Evolutionary conservation across 2,329 filamentous ascomycete species (phyloP).

Genomic region (Cladophialophora exuberans): DNA sequence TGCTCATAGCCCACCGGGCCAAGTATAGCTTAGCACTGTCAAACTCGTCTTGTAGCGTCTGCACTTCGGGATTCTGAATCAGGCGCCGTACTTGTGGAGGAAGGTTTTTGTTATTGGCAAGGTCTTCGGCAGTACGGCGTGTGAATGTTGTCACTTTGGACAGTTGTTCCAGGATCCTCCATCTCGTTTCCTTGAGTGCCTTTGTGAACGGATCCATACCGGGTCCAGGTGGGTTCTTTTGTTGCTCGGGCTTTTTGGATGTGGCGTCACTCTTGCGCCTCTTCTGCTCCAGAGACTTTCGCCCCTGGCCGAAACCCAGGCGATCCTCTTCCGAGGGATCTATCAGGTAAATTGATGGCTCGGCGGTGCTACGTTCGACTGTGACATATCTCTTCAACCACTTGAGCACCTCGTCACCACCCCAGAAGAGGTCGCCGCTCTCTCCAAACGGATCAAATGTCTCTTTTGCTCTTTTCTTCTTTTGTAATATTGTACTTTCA

Average conservation of each 20-base stretch:
- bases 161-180: slow-evolving; percentile 95
- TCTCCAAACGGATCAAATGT: slow-evolving; percentile 90
- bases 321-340: slow-evolving; percentile 86
- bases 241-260: slow-evolving; percentile 43
- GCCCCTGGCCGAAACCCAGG: slow-evolving; percentile 68
- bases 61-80: slow-evolving; percentile 89
- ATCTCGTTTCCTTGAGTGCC: slow-evolving; percentile 89
- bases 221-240: slow-evolving; percentile 38
- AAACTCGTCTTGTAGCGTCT: slow-evolving; percentile 94
- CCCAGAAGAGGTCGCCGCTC: slow-evolving; percentile 90
- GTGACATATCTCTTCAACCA: slow-evolving; percentile 86
- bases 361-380: slow-evolving; percentile 81
- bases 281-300: slow-evolving; percentile 54
- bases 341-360: slow-evolving; percentile 88
- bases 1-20: slow-evolving; percentile 97
- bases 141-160: slow-evolving; percentile 98
- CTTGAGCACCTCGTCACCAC: slow-evolving; percentile 88
- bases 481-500: slow-evolving; percentile 90
- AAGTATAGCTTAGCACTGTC: slow-evolving; percentile 94
- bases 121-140: slow-evolving; percentile 83
- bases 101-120: slow-evolving; percentile 86
- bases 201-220: slow-evolving; percentile 90
- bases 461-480: slow-evolving; percentile 81
- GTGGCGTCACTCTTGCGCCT: slow-evolving; percentile 41
- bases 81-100: slow-evolving; percentile 85